Evolutionary conservation across 441 rosid genomes (phyloP).

Genomic region (Jatropha podagrica): DNA sequence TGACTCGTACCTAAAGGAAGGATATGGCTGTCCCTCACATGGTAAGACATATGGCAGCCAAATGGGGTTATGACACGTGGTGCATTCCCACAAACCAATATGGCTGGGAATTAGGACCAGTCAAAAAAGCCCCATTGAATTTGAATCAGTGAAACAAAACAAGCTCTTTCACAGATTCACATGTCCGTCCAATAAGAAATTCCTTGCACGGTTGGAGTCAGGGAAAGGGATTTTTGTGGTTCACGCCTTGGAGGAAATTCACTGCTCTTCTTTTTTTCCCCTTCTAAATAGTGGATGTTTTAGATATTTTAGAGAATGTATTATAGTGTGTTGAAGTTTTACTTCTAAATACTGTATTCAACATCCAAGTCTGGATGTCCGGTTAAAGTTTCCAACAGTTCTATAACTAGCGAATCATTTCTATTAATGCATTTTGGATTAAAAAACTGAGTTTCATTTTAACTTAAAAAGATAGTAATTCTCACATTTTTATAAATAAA

Average conservation of each 20-base stretch:
- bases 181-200: background rate
- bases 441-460: too few relatives aligned
- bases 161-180: background rate
- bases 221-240: background rate
- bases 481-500: too few relatives aligned
- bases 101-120: slow-evolving; percentile 33
- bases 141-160: background rate
- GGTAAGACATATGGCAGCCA: slow-evolving; percentile 29
- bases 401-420: too few relatives aligned
- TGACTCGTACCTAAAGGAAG: slow-evolving; percentile 28
- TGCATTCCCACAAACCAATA: slow-evolving; percentile 19
- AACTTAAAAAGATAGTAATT: too few relatives aligned
- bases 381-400: too few relatives aligned
- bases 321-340: too few relatives aligned
- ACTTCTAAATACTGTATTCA: too few relatives aligned
- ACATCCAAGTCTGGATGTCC: too few relatives aligned
- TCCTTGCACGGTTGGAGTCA: background rate
- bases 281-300: too few relatives aligned
- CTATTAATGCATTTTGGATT: too few relatives aligned
- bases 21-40: slow-evolving; percentile 57
- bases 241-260: background rate
- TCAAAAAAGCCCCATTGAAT: slow-evolving; percentile 15
- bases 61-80: slow-evolving; percentile 49
- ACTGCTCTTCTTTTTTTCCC: too few relatives aligned
- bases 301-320: too few relatives aligned